Conservation (phyloP, 225 moss, liverwort and hornwort genomes). For the Straminergon stramineum region DNA sequence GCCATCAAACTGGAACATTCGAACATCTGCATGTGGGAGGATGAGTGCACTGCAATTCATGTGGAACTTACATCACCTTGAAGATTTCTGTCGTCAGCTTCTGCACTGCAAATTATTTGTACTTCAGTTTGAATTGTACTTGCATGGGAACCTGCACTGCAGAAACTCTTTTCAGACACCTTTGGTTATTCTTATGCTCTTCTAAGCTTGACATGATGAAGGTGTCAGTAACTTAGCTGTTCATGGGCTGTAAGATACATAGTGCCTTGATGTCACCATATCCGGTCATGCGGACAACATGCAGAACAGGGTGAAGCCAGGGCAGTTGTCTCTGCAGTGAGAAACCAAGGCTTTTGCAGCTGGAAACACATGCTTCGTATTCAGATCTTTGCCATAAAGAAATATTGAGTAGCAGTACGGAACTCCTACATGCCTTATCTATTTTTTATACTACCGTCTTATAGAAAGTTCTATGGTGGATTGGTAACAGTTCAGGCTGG, state of each 20-base stretch:
- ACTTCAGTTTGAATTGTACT: background rate
- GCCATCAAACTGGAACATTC: background rate
- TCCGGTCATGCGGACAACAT: background rate
- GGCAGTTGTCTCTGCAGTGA: background rate
- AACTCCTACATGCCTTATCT: background rate
- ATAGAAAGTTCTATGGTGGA: background rate
- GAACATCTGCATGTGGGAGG: background rate
- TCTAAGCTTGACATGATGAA: background rate
- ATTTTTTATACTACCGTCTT: background rate
- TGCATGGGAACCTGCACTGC: background rate
- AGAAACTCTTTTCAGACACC: background rate
- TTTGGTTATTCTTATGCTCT: background rate
- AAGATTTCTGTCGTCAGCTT: background rate
- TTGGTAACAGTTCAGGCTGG: background rate
- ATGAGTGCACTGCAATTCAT: background rate
- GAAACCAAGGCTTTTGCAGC: background rate
- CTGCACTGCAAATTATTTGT: background rate
- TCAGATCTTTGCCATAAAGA: background rate
- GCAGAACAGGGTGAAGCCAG: background rate
- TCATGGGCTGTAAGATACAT: background rate
- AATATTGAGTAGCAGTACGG: background rate
- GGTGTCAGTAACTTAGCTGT: background rate
- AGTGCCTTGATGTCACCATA: background rate
- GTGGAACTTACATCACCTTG: background rate
- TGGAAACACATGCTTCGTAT: background rate